Evolutionary conservation across 306 rosid species (phyloP).

Genomic region (Ormosia emarginata): DNA sequence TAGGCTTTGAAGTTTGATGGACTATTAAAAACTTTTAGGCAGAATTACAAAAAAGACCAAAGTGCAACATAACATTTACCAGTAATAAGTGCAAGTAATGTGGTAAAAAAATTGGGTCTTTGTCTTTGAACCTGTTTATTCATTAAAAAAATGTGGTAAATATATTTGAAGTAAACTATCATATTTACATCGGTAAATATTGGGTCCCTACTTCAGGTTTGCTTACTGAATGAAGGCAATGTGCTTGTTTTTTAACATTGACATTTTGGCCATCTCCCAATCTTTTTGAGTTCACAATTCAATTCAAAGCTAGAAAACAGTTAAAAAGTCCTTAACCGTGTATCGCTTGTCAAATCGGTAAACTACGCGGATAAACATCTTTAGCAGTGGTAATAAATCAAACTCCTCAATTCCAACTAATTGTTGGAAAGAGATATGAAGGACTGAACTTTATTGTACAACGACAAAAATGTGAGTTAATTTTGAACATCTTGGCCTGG

Average conservation of each 20-base stretch:
- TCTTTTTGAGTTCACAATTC: background rate
- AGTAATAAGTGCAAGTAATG: background rate
- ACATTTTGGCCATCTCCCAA: background rate
- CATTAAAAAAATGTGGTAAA: background rate
- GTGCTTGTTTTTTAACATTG: slow-evolving; percentile 6
- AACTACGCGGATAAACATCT: background rate
- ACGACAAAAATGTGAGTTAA: slow-evolving; percentile 15
- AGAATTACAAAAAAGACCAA: background rate
- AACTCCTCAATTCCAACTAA: slow-evolving; percentile 12
- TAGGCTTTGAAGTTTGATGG: background rate
- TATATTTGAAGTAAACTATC: background rate
- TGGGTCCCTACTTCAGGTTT: background rate
- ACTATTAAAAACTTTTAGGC: background rate
- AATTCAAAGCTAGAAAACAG: slow-evolving; percentile 14
- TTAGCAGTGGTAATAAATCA: slow-evolving; percentile 11
- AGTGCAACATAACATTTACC: background rate
- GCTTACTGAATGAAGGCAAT: background rate
- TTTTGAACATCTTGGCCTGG: background rate
- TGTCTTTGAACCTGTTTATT: background rate
- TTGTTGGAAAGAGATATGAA: background rate
- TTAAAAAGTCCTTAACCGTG: background rate
- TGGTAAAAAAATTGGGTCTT: background rate
- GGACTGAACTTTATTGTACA: background rate
- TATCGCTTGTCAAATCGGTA: background rate
- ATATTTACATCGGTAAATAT: background rate